Evolutionary conservation across 352 stramenopile genomes (phyloP).

Genomic region (Pythium monospermum): DNA sequence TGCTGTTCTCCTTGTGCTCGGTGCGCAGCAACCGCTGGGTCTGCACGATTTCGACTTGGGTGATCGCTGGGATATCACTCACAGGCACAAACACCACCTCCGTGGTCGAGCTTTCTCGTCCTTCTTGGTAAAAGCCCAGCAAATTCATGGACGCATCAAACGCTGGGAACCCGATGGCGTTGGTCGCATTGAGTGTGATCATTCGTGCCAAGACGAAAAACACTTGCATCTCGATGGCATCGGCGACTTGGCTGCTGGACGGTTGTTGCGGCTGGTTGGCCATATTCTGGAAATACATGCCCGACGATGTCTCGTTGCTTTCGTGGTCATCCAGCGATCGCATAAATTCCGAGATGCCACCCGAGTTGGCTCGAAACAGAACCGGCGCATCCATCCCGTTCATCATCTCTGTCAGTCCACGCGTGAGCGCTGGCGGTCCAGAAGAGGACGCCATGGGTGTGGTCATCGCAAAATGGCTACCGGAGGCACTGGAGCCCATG

Average conservation of each 20-base stretch:
- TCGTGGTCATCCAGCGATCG: constrained; percentile 70
- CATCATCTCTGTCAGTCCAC: constrained; percentile 59
- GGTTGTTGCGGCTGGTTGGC: constrained; percentile 22
- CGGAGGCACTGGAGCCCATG: constrained; percentile 30
- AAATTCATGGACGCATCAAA: constrained; percentile 68
- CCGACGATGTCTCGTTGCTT: constrained; percentile 37
- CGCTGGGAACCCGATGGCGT: constrained; percentile 70
- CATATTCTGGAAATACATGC: constrained; percentile 59
- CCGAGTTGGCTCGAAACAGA: constrained; percentile 71
- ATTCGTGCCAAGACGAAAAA: constrained; percentile 76
- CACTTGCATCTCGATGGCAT: constrained; percentile 79
- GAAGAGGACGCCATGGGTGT: constrained; percentile 30
- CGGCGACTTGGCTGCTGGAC: constrained; percentile 39
- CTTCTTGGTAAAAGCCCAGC: constrained; percentile 81
- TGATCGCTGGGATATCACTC: constrained; percentile 68
- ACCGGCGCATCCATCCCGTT: constrained; percentile 65
- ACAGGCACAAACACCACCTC: constrained; percentile 80
- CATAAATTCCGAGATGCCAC: constrained; percentile 75
- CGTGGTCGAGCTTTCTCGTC: constrained; percentile 61
- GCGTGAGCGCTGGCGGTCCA: constrained; percentile 27
- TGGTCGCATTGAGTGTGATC: constrained; percentile 65
- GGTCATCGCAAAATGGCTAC: constrained; percentile 56
- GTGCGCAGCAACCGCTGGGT: constrained; percentile 58
- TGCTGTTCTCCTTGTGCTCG: constrained; percentile 72
- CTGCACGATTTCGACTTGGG: constrained; percentile 59